Evolutionary conservation across 495 filamentous ascomycete genomes (phyloP), one percentile per base, ranked within the genome.

Genomic region (Hyaloscypha bicolor): DNA sequence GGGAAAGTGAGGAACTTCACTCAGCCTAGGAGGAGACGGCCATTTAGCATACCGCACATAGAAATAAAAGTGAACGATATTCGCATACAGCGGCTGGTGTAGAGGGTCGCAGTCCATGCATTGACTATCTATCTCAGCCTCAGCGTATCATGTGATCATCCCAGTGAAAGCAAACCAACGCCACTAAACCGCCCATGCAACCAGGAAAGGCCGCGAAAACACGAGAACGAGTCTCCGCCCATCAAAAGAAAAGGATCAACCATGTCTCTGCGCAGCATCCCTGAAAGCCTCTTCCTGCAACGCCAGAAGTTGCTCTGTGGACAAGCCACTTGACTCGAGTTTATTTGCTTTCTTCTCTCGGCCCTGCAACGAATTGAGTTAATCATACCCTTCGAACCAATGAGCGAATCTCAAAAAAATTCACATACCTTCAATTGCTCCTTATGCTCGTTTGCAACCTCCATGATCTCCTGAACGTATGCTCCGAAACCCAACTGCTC

Each of bases 281-380:
- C 89, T 86, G 76, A 99, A 99, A 73, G 97, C 86, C 75, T 95
- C 92, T 80, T 93, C 88, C 74, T 99, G 95, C 68, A 97, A 86
- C 14, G 89, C 86, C 53, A 96, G 83, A 25, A 99, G 85, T 77
- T 99, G 90, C 72, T 96, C 95, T 76, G 96, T 85, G 0, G 90
- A 90, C 78, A 98, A 76, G 4, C 95, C 95, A 75, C 93, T 96
- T 74, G 93, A 88, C 74, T 97, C 95, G 79, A 97, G 91, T 79
- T 97, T 98, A 78, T 92, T 96, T 69, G 94, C 89, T 74, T 96
- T 96, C 85, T 96, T 97, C 81, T 99, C 95, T 32, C 96, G 90
- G 6, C 88, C 91, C 94, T 99, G 48, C 60, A 68, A 63, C 63
- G 60, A 30, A 39, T 29, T 58, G 5, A 4, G 6, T 56, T 56